Percentiles rank a stretch among this genome's conserved stretches.
phyloP scores from a whole-genome alignment of 2,329 filamentous ascomycete genomes.

The Calonectria montana region DNA sequence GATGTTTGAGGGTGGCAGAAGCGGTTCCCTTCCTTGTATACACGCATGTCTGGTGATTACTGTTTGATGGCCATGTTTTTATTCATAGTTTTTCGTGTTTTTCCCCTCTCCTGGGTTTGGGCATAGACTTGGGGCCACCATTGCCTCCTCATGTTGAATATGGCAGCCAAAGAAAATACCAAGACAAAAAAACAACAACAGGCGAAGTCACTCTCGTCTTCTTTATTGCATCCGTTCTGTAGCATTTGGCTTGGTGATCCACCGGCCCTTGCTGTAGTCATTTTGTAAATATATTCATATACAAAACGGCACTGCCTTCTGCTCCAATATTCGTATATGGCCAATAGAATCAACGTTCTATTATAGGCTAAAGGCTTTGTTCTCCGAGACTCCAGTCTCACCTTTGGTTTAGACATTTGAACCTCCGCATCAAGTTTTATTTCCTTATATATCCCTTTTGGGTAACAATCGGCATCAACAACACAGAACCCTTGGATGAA shows the following conservation, averaged over 20 bases:
- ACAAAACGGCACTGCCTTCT: neutral
- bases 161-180: slow-evolving; percentile 13
- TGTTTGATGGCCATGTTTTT: slow-evolving; percentile 20
- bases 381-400: neutral
- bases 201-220: slow-evolving; percentile 10
- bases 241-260: neutral
- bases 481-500: too few relatives aligned
- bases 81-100: slow-evolving; percentile 10
- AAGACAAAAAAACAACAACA: neutral
- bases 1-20: neutral
- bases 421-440: neutral
- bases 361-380: neutral
- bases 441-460: too few relatives aligned
- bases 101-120: slow-evolving; percentile 12
- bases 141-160: slow-evolving; percentile 12
- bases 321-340: neutral
- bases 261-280: too few relatives aligned
- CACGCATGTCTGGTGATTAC: slow-evolving; percentile 10
- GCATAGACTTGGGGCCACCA: slow-evolving; percentile 15
- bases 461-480: too few relatives aligned
- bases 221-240: neutral
- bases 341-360: neutral
- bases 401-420: neutral
- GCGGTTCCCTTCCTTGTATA: slow-evolving; percentile 7
- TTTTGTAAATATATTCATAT: neutral